A percentile compares a stretch with the other conserved stretches of the same genome.
phyloP scores from a whole-genome alignment of 2,329 filamentous ascomycete species.

The Sporothrix phasma region DNA sequence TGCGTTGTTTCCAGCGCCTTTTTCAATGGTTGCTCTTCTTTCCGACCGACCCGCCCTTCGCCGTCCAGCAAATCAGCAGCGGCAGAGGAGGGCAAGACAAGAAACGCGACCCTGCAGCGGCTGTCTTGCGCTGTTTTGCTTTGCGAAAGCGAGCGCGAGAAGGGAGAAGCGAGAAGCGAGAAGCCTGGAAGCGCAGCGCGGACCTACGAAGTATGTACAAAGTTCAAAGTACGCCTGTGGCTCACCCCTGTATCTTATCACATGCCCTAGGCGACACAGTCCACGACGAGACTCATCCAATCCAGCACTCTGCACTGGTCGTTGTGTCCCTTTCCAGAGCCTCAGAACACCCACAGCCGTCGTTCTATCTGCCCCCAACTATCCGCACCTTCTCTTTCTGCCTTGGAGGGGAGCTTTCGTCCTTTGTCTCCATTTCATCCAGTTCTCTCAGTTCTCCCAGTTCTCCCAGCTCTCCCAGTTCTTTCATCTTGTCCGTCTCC shows the following conservation, averaged over 20 bases:
- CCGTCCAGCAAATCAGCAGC: neutral
- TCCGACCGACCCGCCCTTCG: neutral
- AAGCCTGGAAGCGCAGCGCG: no score
- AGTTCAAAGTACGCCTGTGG: no score
- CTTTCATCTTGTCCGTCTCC: no score
- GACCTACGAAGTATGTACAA: no score
- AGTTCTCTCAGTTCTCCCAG: no score
- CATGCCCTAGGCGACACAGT: neutral
- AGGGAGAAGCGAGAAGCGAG: no score
- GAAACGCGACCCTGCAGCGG: neutral
- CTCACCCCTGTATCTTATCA: neutral
- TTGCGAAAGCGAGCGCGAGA: no score
- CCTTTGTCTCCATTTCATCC: neutral
- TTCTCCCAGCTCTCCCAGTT: no score
- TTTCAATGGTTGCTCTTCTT: neutral
- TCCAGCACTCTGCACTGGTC: neutral
- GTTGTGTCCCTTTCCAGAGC: slow-evolving; percentile 1
- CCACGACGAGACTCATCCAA: slow-evolving; percentile 5
- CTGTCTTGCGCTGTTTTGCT: neutral
- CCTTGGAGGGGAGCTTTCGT: neutral
- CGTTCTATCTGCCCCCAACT: neutral
- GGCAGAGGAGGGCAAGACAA: neutral
- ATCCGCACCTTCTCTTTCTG: neutral
- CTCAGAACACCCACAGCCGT: neutral
- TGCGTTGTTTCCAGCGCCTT: neutral